Percentiles rank a stretch among this genome's conserved stretches.
Evolutionary conservation across 2,329 filamentous ascomycete species (phyloP).

Genomic region (Zalaria sp.): DNA sequence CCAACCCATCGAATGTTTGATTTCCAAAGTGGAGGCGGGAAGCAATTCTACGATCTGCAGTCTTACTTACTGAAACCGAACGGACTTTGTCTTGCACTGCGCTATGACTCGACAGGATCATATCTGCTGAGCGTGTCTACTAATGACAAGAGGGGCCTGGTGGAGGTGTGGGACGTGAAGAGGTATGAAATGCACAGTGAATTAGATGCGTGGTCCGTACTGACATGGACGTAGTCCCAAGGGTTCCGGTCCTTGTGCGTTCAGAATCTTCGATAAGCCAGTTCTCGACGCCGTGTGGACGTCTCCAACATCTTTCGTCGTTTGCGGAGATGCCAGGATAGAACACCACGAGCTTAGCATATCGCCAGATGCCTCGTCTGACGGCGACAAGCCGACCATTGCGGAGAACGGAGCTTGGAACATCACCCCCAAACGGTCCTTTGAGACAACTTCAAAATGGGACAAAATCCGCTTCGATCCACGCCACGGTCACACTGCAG

Average conservation of each 20-base stretch:
- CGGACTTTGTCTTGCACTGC: slow-evolving; percentile 14
- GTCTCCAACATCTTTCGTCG: slow-evolving; percentile 26
- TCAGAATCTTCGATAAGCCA: slow-evolving; percentile 25
- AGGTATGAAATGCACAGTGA: too few relatives aligned
- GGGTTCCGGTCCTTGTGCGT: slow-evolving; percentile 10
- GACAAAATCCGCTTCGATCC: slow-evolving; percentile 23
- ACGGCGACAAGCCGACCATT: slow-evolving; percentile 2
- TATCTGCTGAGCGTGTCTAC: slow-evolving; percentile 16
- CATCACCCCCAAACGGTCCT: slow-evolving; percentile 14
- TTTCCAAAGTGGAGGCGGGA: slow-evolving; percentile 1
- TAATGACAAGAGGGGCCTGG: slow-evolving; percentile 15
- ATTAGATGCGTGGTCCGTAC: neutral
- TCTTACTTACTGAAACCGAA: slow-evolving; percentile 12
- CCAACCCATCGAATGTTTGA: slow-evolving; percentile 14
- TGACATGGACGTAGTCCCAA: neutral
- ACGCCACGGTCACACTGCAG: slow-evolving; percentile 15
- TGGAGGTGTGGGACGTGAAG: slow-evolving; percentile 15
- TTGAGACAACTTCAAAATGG: slow-evolving; percentile 6
- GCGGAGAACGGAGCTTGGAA: slow-evolving; percentile 8
- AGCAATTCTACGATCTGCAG: slow-evolving; percentile 4
- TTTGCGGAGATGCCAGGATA: slow-evolving; percentile 26
- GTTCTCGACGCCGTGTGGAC: slow-evolving; percentile 31
- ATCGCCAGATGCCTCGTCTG: slow-evolving; percentile 5
- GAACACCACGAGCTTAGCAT: slow-evolving; percentile 21
- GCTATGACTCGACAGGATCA: slow-evolving; percentile 15